Base-by-base conservation (phyloP, 208 protist genomes). In the Lotmaria passim region DNA sequence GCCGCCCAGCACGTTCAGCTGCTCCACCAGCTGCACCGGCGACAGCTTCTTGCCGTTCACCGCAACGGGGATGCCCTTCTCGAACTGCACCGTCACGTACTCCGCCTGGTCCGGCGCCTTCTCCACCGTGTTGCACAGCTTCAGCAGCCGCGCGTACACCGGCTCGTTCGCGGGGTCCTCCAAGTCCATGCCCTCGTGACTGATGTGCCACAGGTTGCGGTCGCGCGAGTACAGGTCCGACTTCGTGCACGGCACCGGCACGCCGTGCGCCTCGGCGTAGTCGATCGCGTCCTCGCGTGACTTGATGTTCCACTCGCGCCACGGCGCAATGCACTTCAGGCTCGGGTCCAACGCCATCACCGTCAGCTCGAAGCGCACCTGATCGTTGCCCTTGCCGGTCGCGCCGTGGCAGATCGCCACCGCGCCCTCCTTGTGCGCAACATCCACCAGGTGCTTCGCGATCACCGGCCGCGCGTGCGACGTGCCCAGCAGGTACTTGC, bases 271-370 rank as follows among this genome's bases (percentile, higher is more conserved):
- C 62, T 77, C 71, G 15, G 71, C 71, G 70, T 76, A 76, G 62
- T 69, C 70, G 61, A 76, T 63, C 31, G 61, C 61, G n/a, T 70
- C 70, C 70, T 76, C 70, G 47, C 70, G 70, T 34, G 70, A 76
- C 61, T 70, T 69, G 71, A 77, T 77, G 57, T 60, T 70, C 63
- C 71, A 77, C 61, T 77, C 71, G n/a, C 71, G 62, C 71, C 71
- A 77, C 33, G 62, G 62, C 36, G 71, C 71, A 14, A 77, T 50
- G 46, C 56, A 46, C 63, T 77, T 77, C 31, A 77, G 71, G 43
- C 15, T 56, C 34, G 71, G 62, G 71, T 77, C 71, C 24, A 77
- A 63, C 21, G 71, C 71, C 71, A 70, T 77, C 50, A 71, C 48
- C 62, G 71, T 70, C 52, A 71, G 62, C 71, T 77, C 71, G 56